These are phyloP conservation scores for Spirogloea muscicola DNA, from an alignment of 139 green algal species.

Conservation along the genomic window DNA sequence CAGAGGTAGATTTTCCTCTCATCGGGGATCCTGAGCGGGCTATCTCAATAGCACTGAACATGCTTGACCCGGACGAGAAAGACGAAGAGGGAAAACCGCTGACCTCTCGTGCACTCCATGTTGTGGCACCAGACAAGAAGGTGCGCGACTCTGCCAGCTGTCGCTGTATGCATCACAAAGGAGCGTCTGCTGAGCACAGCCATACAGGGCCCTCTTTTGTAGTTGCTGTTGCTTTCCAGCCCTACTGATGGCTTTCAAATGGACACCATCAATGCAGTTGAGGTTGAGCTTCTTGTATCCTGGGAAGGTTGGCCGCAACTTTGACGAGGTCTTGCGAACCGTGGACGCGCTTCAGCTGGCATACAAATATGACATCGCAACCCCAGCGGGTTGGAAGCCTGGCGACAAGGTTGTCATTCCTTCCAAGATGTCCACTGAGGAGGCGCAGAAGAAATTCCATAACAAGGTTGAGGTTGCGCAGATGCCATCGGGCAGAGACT, in stretches of 20 bases:
- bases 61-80: slow-evolving; percentile 69
- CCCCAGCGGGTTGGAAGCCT: slow-evolving; percentile 60
- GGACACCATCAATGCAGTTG: slow-evolving; percentile 40
- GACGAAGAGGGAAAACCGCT: slow-evolving; percentile 54
- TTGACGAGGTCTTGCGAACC: slow-evolving; percentile 60
- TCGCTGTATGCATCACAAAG: slow-evolving; percentile 1
- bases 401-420: slow-evolving; percentile 55
- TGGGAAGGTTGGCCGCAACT: slow-evolving; percentile 66
- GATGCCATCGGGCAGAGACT: slow-evolving; percentile 46
- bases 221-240: too few relatives aligned
- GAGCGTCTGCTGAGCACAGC: too few relatives aligned
- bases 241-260: too few relatives aligned
- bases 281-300: slow-evolving; percentile 68
- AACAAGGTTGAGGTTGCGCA: slow-evolving; percentile 42
- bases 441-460: slow-evolving; percentile 54
- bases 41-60: slow-evolving; percentile 56
- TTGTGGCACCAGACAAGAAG: slow-evolving; percentile 62
- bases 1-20: slow-evolving; percentile 63
- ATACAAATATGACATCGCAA: slow-evolving; percentile 53
- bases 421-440: slow-evolving; percentile 53
- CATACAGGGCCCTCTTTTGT: too few relatives aligned
- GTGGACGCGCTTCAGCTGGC: slow-evolving; percentile 69
- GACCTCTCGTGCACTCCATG: slow-evolving; percentile 62
- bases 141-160: neutral
- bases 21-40: slow-evolving; percentile 57